Percentiles rank a stretch among this genome's conserved stretches.
Conservation (phyloP, 177 flowering plant species). For the Vitis hybrid region DNA sequence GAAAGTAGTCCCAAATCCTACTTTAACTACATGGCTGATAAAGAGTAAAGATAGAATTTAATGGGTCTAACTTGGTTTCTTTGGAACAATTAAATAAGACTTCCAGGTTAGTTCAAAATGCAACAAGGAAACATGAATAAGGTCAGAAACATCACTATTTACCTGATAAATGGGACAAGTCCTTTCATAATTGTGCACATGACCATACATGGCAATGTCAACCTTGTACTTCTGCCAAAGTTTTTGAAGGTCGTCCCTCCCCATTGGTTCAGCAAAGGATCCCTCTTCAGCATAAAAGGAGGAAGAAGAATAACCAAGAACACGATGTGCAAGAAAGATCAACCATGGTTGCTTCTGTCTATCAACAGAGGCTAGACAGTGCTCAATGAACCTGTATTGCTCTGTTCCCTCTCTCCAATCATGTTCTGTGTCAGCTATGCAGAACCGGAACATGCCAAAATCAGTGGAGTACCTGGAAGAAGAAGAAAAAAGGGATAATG, state of each 20-base stretch:
- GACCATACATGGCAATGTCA: slow-evolving; percentile 78
- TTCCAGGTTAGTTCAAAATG: not conserved
- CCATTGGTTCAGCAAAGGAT: slow-evolving; percentile 91
- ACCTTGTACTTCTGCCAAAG: slow-evolving; percentile 93
- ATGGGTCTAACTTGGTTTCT: too few species aligned
- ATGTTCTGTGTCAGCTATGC: slow-evolving; percentile 85
- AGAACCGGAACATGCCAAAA: slow-evolving; percentile 92
- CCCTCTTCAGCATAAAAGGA: slow-evolving; percentile 57
- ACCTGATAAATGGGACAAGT: slow-evolving; percentile 92
- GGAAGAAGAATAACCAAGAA: slow-evolving; percentile 75
- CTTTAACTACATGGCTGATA: too few species aligned
- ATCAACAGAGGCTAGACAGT: slow-evolving; percentile 75
- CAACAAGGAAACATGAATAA: not conserved
- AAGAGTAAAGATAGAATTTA: too few species aligned
- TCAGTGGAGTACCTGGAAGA: slow-evolving; percentile 75
- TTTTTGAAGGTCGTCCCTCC: slow-evolving; percentile 77
- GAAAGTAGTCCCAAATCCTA: too few species aligned
- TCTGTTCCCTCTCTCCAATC: slow-evolving; percentile 94
- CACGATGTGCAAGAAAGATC: slow-evolving; percentile 84
- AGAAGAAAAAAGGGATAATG: not conserved
- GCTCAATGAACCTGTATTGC: slow-evolving; percentile 79
- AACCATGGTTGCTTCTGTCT: slow-evolving; percentile 88
- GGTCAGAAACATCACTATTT: slow-evolving; percentile 2
- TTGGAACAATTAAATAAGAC: too few species aligned
- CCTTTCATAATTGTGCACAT: slow-evolving; percentile 83